phyloP scores from a whole-genome alignment of 2,329 filamentous ascomycete genomes.

The Periglandula ipomoeae region DNA sequence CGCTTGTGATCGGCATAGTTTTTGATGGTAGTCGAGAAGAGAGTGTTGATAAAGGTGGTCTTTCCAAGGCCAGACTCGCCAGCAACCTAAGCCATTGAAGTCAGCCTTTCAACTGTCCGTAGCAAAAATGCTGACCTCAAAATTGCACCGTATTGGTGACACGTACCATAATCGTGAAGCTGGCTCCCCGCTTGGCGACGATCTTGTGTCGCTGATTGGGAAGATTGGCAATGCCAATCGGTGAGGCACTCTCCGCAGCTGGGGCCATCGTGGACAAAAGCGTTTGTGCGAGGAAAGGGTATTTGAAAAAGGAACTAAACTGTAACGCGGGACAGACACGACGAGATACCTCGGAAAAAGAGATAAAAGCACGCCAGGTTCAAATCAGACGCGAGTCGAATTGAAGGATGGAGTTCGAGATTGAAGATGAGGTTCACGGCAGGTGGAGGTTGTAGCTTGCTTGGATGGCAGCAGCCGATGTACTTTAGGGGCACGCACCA shows the following conservation, averaged over 20 bases:
- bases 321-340: background rate
- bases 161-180: conserved; percentile 96
- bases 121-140: background rate
- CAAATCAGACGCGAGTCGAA: conserved; percentile 4
- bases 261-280: conserved; percentile 42
- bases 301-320: background rate
- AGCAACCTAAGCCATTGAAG: conserved; percentile 59
- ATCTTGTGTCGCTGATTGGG: conserved; percentile 70
- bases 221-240: conserved; percentile 66
- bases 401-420: conserved; percentile 8
- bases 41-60: conserved; percentile 99
- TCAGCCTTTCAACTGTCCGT: background rate
- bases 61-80: conserved; percentile 98
- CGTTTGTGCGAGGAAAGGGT: conserved; percentile 8
- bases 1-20: conserved; percentile 99
- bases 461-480: conserved; percentile 1
- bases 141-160: background rate
- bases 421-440: background rate
- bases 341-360: conserved; percentile 7
- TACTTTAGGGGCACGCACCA: conserved; percentile 30
- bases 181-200: conserved; percentile 77
- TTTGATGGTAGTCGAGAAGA: conserved; percentile 99
- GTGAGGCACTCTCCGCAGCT: conserved; percentile 51
- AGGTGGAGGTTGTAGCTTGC: conserved; percentile 9
- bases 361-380: conserved; percentile 3